A percentile compares a stretch with the other conserved stretches of the same genome.
Conservation (phyloP, 345 rosid species). For the Rhodamnia rubescens region DNA sequence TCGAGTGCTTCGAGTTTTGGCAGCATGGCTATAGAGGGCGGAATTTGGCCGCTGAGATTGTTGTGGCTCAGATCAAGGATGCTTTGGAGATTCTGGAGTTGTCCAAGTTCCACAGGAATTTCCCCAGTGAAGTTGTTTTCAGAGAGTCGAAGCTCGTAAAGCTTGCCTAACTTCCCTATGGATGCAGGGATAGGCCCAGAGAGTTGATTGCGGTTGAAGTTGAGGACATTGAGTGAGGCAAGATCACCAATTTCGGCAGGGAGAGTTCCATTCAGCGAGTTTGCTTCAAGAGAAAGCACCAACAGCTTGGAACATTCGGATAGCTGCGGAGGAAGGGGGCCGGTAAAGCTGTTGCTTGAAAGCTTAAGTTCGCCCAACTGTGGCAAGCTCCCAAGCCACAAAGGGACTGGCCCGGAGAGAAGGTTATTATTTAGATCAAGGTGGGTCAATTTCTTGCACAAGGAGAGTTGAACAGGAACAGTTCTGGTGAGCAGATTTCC, state of each 20-base stretch:
- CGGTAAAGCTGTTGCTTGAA: slow-evolving; percentile 52
- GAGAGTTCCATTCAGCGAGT: slow-evolving; percentile 51
- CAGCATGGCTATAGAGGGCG: slow-evolving; percentile 52
- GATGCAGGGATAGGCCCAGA: slow-evolving; percentile 59
- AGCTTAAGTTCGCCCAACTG: slow-evolving; percentile 76
- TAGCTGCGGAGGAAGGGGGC: slow-evolving; percentile 53
- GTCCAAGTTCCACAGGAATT: slow-evolving; percentile 67
- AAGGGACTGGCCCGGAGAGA: slow-evolving; percentile 58
- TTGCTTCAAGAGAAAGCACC: slow-evolving; percentile 58
- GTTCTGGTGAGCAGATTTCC: slow-evolving; percentile 60
- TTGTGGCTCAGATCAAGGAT: slow-evolving; percentile 68
- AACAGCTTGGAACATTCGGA: slow-evolving; percentile 63
- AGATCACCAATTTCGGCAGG: slow-evolving; percentile 50
- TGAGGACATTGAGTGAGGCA: slow-evolving; percentile 53
- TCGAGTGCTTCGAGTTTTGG: slow-evolving; percentile 71
- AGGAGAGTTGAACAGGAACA: slow-evolving; percentile 49
- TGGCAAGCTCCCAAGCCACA: slow-evolving; percentile 64
- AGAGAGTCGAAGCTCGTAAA: slow-evolving; percentile 65
- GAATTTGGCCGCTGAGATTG: slow-evolving; percentile 57
- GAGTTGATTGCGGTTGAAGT: slow-evolving; percentile 42
- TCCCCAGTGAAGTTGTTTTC: slow-evolving; percentile 56
- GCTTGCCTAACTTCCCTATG: slow-evolving; percentile 59
- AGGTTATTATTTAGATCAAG: slow-evolving; percentile 75
- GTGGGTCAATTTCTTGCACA: slow-evolving; percentile 70
- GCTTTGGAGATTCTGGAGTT: slow-evolving; percentile 68